These are phyloP conservation scores for Blastomyces percursus DNA, from an alignment of 2,329 filamentous ascomycete genomes.

Conservation along the genomic window DNA sequence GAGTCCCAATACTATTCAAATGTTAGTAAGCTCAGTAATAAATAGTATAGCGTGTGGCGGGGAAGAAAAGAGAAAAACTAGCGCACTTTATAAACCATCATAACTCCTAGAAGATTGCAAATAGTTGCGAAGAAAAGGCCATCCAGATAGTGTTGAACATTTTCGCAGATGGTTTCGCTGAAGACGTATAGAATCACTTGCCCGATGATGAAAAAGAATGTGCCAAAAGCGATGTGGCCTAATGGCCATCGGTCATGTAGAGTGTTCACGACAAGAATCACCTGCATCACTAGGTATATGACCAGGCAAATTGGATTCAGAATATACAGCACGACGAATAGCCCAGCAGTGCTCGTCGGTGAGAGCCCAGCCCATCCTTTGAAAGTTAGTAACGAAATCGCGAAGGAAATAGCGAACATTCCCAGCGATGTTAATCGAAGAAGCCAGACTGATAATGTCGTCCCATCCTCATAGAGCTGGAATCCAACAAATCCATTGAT, in stretches of 20 bases:
- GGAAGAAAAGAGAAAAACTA: neutral
- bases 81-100: conserved; percentile 98
- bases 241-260: conserved; percentile 92
- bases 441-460: conserved; percentile 85
- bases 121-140: conserved; percentile 89
- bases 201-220: conserved; percentile 82
- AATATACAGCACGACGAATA: conserved; percentile 88
- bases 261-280: conserved; percentile 78
- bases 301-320: conserved; percentile 78
- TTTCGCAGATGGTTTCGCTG: conserved; percentile 71
- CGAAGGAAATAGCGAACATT: conserved; percentile 78
- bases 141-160: conserved; percentile 83
- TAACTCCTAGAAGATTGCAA: conserved; percentile 86
- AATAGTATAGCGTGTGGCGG: neutral
- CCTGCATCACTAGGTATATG: conserved; percentile 77
- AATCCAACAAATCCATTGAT: conserved; percentile 99
- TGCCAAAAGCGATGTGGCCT: conserved; percentile 78
- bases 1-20: conserved; percentile 87
- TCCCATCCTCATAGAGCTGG: conserved; percentile 96
- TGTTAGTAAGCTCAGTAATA: conserved; percentile 21
- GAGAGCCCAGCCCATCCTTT: conserved; percentile 78
- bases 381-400: conserved; percentile 84
- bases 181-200: conserved; percentile 91
- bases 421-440: conserved; percentile 64
- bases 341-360: conserved; percentile 72